A percentile compares a stretch with the other conserved stretches of the same genome.
Evolutionary conservation across 192 early-diverging fungal genomes (phyloP).

Genomic region (Obelidium mucronatum): DNA sequence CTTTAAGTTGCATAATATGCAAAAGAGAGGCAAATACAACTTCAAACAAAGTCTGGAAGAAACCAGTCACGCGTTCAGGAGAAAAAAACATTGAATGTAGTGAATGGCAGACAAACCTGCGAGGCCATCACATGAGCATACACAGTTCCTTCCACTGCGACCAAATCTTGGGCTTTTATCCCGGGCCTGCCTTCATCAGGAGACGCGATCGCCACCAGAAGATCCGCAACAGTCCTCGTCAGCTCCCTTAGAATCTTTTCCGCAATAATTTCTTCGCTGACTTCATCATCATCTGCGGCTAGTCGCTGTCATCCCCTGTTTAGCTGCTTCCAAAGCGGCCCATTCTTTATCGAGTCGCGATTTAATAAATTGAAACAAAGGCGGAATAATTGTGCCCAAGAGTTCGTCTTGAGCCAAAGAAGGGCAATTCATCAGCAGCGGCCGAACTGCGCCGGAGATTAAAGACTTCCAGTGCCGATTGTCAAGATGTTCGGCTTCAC

Average conservation of each 20-base stretch:
- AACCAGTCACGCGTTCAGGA: neutral
- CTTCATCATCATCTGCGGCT: slow-evolving; percentile 30
- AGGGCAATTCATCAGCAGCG: slow-evolving; percentile 45
- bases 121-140: neutral
- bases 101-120: slow-evolving; percentile 18
- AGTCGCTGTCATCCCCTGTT: neutral
- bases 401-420: slow-evolving; percentile 2
- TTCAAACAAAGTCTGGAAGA: slow-evolving; percentile 31
- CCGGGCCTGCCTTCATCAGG: slow-evolving; percentile 7
- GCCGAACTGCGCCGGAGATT: slow-evolving; percentile 36
- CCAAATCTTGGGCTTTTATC: slow-evolving; percentile 5
- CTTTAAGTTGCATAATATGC: slow-evolving; percentile 18
- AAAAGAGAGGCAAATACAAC: slow-evolving; percentile 13
- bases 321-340: slow-evolving; percentile 28
- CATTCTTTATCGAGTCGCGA: slow-evolving; percentile 40
- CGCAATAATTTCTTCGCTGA: slow-evolving; percentile 43
- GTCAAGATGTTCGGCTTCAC: slow-evolving; percentile 28
- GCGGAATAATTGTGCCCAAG: slow-evolving; percentile 29
- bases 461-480: slow-evolving; percentile 50
- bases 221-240: slow-evolving; percentile 41
- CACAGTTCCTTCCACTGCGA: neutral
- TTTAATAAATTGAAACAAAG: slow-evolving; percentile 31
- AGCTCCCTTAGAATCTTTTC: slow-evolving; percentile 45
- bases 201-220: slow-evolving; percentile 33
- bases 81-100: neutral